These are phyloP conservation scores for Xylariaceae sp. DNA, from an alignment of 2,329 filamentous ascomycete species.

Conservation along the genomic window DNA sequence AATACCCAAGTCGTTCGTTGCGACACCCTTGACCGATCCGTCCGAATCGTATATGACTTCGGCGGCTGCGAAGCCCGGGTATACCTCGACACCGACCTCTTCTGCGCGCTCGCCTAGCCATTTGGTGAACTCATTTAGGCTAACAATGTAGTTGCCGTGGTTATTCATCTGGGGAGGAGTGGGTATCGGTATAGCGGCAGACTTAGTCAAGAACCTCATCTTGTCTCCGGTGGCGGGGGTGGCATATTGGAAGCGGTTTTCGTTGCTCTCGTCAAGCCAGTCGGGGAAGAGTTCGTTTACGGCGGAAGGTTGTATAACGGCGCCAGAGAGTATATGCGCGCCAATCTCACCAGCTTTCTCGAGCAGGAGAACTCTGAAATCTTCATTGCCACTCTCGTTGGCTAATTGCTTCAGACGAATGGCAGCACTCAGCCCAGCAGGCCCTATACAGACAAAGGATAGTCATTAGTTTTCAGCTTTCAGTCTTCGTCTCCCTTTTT, in stretches of 20 bases:
- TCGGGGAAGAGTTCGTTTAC: conserved; percentile 88
- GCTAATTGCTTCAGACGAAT: conserved; percentile 95
- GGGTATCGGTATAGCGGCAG: conserved; percentile 71
- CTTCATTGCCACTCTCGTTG: conserved; percentile 90
- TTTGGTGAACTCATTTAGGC: conserved; percentile 88
- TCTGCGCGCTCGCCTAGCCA: conserved; percentile 97
- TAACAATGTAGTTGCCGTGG: conserved; percentile 95
- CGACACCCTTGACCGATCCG: conserved; percentile 87
- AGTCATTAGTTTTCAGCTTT: conserved; percentile 5
- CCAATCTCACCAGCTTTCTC: conserved; percentile 96
- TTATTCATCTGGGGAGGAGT: conserved; percentile 97
- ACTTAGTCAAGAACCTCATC: conserved; percentile 93
- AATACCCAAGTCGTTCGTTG: conserved; percentile 91
- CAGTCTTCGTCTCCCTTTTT: not conserved
- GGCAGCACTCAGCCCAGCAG: conserved; percentile 84
- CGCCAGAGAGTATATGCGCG: conserved; percentile 91
- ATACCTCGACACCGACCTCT: conserved; percentile 91
- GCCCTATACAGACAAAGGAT: conserved; percentile 48
- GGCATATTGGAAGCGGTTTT: conserved; percentile 78
- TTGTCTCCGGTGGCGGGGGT: conserved; percentile 79
- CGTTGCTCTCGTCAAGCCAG: conserved; percentile 87
- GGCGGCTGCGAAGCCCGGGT: conserved; percentile 90
- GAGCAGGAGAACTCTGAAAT: conserved; percentile 86
- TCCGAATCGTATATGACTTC: conserved; percentile 85
- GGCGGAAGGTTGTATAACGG: conserved; percentile 85